These are phyloP conservation scores for Cymodocea nodosa DNA, from an alignment of 116 monocot genomes.

Conservation along the genomic window DNA sequence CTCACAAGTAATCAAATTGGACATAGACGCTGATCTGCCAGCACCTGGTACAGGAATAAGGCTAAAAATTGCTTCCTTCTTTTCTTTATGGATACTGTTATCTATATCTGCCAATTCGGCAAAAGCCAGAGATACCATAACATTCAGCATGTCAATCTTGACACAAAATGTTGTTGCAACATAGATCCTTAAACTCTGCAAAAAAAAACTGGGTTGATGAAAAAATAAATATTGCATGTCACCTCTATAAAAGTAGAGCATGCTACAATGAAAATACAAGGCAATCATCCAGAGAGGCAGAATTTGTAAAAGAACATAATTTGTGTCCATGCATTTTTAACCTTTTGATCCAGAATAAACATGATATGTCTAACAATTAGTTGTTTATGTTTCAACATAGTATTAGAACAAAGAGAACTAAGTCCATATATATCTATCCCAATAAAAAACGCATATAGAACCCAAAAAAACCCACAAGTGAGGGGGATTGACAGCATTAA, in stretches of 20 bases:
- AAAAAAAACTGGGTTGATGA: background rate
- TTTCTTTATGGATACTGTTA: background rate
- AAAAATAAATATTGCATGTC: background rate
- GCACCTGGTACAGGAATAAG: conserved; percentile 18
- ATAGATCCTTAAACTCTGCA: conserved; percentile 77
- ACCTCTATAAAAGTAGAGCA: background rate
- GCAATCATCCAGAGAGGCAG: background rate
- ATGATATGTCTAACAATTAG: too few relatives aligned
- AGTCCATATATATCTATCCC: too few relatives aligned
- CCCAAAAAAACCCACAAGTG: too few relatives aligned
- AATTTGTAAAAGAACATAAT: too few relatives aligned
- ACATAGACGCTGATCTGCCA: conserved; percentile 20
- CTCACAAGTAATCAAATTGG: conserved; percentile 30
- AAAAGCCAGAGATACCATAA: conserved; percentile 10
- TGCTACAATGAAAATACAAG: background rate
- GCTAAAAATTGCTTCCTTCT: conserved; percentile 9
- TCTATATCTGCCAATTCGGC: conserved; percentile 10
- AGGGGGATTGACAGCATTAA: too few relatives aligned
- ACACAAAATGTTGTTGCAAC: conserved; percentile 15
- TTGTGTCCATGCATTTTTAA: too few relatives aligned
- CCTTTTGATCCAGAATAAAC: too few relatives aligned
- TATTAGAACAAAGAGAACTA: too few relatives aligned
- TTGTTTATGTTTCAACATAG: too few relatives aligned
- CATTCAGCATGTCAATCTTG: conserved; percentile 17
- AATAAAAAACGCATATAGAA: too few relatives aligned